Evolutionary conservation across 1,284 basidiomycete genomes (phyloP), one percentile per base, ranked within the genome.

Genomic region (Trichosporon sp.): DNA sequence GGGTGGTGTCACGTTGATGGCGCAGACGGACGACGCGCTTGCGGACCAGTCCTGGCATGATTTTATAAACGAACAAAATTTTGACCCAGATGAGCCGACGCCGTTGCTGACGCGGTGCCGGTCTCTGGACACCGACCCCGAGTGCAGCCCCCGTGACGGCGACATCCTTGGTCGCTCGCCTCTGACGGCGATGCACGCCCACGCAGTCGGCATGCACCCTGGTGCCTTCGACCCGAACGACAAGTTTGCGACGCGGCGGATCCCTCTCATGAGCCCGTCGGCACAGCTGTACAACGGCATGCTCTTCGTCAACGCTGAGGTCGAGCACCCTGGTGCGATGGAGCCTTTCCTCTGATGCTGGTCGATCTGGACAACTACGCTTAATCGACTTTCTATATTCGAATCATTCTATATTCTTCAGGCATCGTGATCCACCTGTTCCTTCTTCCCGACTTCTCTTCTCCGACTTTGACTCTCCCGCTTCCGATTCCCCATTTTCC

Each of bases 21-120:
- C 67, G 7, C n/a, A 56, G 38, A 70, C 71, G 7, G 73, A 74
- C 59, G 73, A 74, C 66, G 73, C 73, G 35, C 63, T 74, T 12
- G 73, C 73, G 14, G 73, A 74, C 56, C 73, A 74, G 69, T 72
- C 71, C n/a, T 74, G 73, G 73, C 73, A 74, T 71, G 73, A 74
- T 63, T 74, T 72, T 65, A 74, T 74, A 66, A 74, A 74, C 69
- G 73, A 74, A 63, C 71, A 74, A 67, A 74, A 70, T 71, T 74
- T 74, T 72, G 73, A 74, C 43, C 70, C 69, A 35, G 73, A 74
- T 68, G 73, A 74, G 69, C 71, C 71, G 63, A 74, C 73, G n/a
- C 73, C 73, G 61, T 43, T 74, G 65, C 68, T 74, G 32, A 74
- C 73, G 21, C 56, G 73, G 21, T 74, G 73, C 54, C 69, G 73